Evolutionary conservation across 1,139 yeast genomes (phyloP), one percentile per base, ranked within the genome.

Genomic region (Oligophagozyma castellii): DNA sequence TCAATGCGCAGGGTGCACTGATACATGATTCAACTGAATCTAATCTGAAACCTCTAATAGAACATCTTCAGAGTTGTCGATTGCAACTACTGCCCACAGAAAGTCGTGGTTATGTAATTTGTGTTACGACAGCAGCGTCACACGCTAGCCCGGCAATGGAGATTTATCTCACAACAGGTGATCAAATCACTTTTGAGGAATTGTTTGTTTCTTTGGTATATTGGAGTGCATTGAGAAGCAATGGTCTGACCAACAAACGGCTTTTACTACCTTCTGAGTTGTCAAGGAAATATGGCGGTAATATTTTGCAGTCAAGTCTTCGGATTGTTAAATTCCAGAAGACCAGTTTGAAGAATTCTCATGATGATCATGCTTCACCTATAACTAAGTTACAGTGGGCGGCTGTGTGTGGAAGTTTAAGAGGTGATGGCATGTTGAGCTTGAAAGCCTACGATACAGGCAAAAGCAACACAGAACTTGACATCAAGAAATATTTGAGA

Each of bases 341-440:
- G n/a, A n/a, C n/a, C n/a, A n/a, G n/a, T n/a, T 7, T 7, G 20
- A 18, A 18, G 10, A 7, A 18, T 7, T 18, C 20, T 18, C 20
- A 18, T 18, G 10, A 18, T 18, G 10, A 10, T 18, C 7, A 7
- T 18, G 7, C 20, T 18, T 18, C 20, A 7, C 7, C 7, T 18
- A 18, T 18, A 7, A 7, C 10, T 7, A 10, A 7, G 10, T 18
- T 7, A 7, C 20, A 18, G 10, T 81, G 94, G 94, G 76, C 75
- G 43, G 67, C 65, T 29, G 73, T 81, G 2, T 73, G 74, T 69
- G 93, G 89, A 1, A 75, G 73, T 7, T 51, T 81, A 29, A 71
- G 69, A 40, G 67, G 76, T 3, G 63, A 71, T 42, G 95, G 95
- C 4, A 47, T 61, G 5, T 58, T 83, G 32, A 72, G 76, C 41